These are phyloP conservation scores for Heliamphora exappendiculata DNA, from an alignment of 148 eudicot species.

Conservation along the genomic window DNA sequence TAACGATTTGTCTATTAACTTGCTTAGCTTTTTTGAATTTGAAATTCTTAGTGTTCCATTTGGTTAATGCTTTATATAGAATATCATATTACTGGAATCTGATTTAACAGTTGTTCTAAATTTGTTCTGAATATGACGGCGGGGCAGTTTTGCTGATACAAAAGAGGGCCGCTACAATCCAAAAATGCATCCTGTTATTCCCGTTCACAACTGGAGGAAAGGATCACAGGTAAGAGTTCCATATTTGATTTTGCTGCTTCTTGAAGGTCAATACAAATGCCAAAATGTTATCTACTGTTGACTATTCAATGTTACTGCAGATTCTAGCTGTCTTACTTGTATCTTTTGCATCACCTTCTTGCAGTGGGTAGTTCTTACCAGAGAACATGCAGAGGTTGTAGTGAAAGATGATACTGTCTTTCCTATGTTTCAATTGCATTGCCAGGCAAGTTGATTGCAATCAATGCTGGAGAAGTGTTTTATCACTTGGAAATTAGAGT, in stretches of 20 bases:
- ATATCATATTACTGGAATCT: neutral
- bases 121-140: conserved; percentile 8
- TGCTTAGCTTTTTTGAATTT: neutral
- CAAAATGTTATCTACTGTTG: neutral
- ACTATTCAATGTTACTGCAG: neutral
- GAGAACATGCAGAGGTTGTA: conserved; percentile 79
- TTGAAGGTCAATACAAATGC: neutral
- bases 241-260: neutral
- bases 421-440: conserved; percentile 69
- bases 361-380: conserved; percentile 86
- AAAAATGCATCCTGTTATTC: conserved; percentile 77
- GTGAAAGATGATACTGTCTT: conserved; percentile 61
- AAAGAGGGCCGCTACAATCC: conserved; percentile 93
- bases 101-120: neutral
- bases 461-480: neutral
- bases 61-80: neutral
- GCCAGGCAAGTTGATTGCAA: conserved; percentile 54
- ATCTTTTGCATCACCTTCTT: conserved; percentile 20
- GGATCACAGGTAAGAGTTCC: conserved; percentile 69
- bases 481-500: neutral
- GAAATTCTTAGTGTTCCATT: neutral
- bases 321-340: conserved; percentile 8
- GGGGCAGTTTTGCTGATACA: conserved; percentile 75
- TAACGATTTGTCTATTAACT: neutral
- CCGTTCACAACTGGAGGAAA: conserved; percentile 79